Evolutionary conservation across 441 rosid genomes (phyloP).

Genomic region (Manihot esculenta): DNA sequence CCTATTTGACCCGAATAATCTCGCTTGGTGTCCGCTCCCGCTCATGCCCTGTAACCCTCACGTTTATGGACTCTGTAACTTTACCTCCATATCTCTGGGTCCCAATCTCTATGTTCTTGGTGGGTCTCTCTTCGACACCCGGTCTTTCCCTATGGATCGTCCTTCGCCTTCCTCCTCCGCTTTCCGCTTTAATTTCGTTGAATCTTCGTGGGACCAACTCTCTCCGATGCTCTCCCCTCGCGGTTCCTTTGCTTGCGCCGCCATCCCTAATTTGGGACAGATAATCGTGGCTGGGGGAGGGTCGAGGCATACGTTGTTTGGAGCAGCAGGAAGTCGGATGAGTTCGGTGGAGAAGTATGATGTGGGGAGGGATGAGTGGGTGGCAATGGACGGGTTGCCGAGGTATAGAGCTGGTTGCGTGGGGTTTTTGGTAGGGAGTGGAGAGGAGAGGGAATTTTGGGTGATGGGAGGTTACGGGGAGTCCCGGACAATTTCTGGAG

Average conservation of each 20-base stretch:
- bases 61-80: constrained; percentile 82
- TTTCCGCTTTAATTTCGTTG: constrained; percentile 56
- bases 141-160: constrained; percentile 79
- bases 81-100: constrained; percentile 65
- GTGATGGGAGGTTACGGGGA: constrained; percentile 95
- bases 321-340: constrained; percentile 85
- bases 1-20: constrained; percentile 68
- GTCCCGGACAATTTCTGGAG: constrained; percentile 68
- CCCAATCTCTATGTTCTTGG: constrained; percentile 71
- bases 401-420: constrained; percentile 82
- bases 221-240: constrained; percentile 81
- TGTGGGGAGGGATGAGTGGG: constrained; percentile 69
- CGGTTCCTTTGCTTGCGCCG: constrained; percentile 88
- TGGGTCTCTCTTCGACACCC: constrained; percentile 78
- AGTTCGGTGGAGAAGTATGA: constrained; percentile 76
- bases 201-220: constrained; percentile 58
- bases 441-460: constrained; percentile 66
- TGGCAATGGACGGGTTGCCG: constrained; percentile 60
- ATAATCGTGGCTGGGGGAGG: constrained; percentile 93
- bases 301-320: constrained; percentile 68
- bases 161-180: constrained; percentile 67
- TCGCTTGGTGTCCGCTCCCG: constrained; percentile 74
- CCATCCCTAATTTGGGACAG: constrained; percentile 40
- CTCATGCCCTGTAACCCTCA: constrained; percentile 78
- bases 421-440: constrained; percentile 52